Evolutionary conservation across 1,139 yeast species (phyloP), one percentile per base, ranked within the genome.

Genomic region (Sugiyamaella paludigena): DNA sequence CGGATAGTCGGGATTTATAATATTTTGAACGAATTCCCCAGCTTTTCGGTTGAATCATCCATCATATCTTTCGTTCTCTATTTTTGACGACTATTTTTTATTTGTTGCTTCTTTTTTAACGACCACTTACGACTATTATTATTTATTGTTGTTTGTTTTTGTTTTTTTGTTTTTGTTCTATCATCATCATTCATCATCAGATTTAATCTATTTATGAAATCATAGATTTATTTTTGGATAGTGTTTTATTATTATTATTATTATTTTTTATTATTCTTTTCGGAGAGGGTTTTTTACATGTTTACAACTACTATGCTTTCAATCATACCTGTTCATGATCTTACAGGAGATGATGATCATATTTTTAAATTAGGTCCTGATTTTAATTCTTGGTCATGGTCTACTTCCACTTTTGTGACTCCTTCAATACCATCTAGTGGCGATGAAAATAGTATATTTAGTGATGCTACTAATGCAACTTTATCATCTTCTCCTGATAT

Each of bases 401-500:
- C 24, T 19, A 4, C 24, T 19, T 19, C 24, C 3, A 19, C 24
- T 19, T 19, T 19, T 19, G 24, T 19, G 3, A 19, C 24, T 19
- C 24, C 24, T 19, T 19, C 24, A 19, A 5, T 19, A 19, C 24
- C 24, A 19, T 19, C 24, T 19, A 19, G 24, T 19, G 24, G 24
- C 5, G 24, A 19, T 19, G 24, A 19, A 5, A 19, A 19, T 19
- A 42, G 45, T 36, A 42, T 42, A n/a, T 42, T 42, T 24, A 42
- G 45, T 16, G 24, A 40, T 16, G 41, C 47, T 13, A 43, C 47
- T 31, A 16, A 31, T 10, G 40, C 28, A 11, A 12, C 40, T 24
- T 40, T 35, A 4, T 39, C 43, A n/a, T 30, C 37, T 8, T 40
- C 45, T 7, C 49, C 49, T 29, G 45, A 45, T 35, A 32, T 40